Evolutionary conservation across 1,284 basidiomycete species (phyloP).

Genomic region (Ustilago curta): DNA sequence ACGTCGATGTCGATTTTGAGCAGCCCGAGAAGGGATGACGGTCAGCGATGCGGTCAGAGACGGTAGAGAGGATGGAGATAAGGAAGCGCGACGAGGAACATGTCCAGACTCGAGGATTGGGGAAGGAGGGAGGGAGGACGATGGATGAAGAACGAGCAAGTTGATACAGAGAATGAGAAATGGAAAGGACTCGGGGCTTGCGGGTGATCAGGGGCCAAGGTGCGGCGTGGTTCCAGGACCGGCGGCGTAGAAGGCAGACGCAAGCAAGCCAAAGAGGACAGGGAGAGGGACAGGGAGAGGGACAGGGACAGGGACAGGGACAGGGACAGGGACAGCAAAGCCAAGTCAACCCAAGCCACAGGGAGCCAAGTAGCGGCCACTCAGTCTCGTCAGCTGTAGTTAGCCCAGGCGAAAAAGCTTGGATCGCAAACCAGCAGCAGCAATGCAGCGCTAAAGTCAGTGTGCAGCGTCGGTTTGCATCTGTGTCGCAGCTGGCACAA

Average conservation of each 20-base stretch:
- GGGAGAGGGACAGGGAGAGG: not conserved
- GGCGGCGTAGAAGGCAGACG: not conserved
- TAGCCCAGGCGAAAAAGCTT: too few relatives aligned
- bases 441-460: not conserved
- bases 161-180: not conserved
- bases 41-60: not conserved
- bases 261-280: not conserved
- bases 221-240: not conserved
- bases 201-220: constrained; percentile 5
- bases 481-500: constrained; percentile 8
- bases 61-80: not conserved
- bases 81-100: not conserved
- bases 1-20: not conserved
- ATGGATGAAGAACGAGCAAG: not conserved
- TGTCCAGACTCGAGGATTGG: not conserved
- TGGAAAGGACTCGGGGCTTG: constrained; percentile 1
- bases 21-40: not conserved
- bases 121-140: not conserved
- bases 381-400: too few relatives aligned
- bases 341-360: too few relatives aligned
- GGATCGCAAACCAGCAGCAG: not conserved
- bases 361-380: too few relatives aligned
- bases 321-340: not conserved
- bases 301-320: not conserved
- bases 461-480: not conserved